Percentiles rank a stretch among this genome's conserved stretches.
phyloP scores from a whole-genome alignment of 768 basidiomycete species.

The Boletus insuetus region DNA sequence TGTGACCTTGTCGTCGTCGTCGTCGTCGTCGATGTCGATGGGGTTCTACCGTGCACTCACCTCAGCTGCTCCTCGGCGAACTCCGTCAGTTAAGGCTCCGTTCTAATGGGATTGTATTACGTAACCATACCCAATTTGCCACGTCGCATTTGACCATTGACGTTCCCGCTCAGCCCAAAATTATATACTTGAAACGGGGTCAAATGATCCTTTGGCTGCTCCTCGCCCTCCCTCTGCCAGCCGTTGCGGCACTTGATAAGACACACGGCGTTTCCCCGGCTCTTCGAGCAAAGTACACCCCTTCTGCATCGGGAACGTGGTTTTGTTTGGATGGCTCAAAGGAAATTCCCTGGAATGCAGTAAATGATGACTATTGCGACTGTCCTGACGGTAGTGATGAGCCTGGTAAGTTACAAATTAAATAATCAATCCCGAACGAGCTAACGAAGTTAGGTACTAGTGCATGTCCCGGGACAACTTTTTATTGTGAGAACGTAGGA shows the following conservation, averaged over 20 bases:
- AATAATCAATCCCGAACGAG: constrained; percentile 5
- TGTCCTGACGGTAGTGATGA: constrained; percentile 95
- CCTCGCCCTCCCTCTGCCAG: constrained; percentile 40
- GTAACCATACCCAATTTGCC: constrained; percentile 14
- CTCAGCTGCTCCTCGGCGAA: constrained; percentile 11
- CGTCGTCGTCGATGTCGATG: constrained; percentile 25
- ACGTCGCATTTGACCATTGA: neutral
- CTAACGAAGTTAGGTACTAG: constrained; percentile 60
- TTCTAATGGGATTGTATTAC: constrained; percentile 11
- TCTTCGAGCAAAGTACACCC: constrained; percentile 53
- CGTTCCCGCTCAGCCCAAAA: neutral
- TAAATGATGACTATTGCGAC: constrained; percentile 96
- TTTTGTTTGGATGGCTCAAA: constrained; percentile 79
- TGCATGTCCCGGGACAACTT: constrained; percentile 72
- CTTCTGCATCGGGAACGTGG: constrained; percentile 57
- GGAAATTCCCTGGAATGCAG: constrained; percentile 72
- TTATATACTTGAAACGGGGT: neutral
- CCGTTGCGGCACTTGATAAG: constrained; percentile 44
- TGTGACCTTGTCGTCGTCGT: constrained; percentile 21
- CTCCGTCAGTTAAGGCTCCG: constrained; percentile 25
- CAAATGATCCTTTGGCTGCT: constrained; percentile 51
- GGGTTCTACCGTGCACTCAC: neutral
- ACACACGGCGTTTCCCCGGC: constrained; percentile 58
- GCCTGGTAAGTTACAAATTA: constrained; percentile 54
- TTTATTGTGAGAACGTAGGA: constrained; percentile 86